Evolutionary conservation across 352 stramenopile genomes (phyloP).

Genomic region (Globisporangium megalacanthum): DNA sequence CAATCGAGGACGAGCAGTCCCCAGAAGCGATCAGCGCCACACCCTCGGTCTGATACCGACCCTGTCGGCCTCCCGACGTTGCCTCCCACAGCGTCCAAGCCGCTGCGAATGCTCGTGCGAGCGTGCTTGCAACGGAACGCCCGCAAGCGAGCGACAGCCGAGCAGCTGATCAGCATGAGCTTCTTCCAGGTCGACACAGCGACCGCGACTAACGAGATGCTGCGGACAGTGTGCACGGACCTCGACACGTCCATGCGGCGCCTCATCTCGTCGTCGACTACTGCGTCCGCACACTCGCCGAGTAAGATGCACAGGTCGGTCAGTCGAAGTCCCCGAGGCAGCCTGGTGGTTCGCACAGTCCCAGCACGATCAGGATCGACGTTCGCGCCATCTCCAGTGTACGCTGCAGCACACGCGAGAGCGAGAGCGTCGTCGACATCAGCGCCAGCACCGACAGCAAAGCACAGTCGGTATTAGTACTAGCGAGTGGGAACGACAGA

Average conservation of each 20-base stretch:
- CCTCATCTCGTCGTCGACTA: conserved; percentile 8
- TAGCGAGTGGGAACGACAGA: too few species aligned
- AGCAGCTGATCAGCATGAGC: conserved; percentile 26
- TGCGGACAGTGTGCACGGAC: conserved; percentile 50
- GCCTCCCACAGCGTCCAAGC: conserved; percentile 36
- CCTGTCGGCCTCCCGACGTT: conserved; percentile 21
- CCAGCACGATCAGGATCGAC: neutral
- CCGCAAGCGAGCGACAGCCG: conserved; percentile 27
- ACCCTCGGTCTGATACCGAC: conserved; percentile 1
- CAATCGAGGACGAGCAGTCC: conserved; percentile 2
- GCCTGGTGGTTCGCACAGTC: neutral
- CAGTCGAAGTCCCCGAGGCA: neutral
- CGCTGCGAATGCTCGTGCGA: conserved; percentile 32
- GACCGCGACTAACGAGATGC: conserved; percentile 42
- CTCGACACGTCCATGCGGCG: conserved; percentile 50
- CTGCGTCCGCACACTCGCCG: neutral
- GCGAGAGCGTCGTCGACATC: neutral
- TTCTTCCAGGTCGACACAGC: conserved; percentile 57
- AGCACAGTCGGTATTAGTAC: neutral
- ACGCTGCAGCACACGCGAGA: neutral
- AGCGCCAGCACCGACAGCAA: neutral
- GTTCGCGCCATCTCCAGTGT: neutral
- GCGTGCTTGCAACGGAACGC: conserved; percentile 39
- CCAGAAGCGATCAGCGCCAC: conserved; percentile 3
- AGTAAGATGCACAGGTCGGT: neutral